Base-by-base conservation (phyloP, 129 eudicot species). In the Tagetes erecta region DNA sequence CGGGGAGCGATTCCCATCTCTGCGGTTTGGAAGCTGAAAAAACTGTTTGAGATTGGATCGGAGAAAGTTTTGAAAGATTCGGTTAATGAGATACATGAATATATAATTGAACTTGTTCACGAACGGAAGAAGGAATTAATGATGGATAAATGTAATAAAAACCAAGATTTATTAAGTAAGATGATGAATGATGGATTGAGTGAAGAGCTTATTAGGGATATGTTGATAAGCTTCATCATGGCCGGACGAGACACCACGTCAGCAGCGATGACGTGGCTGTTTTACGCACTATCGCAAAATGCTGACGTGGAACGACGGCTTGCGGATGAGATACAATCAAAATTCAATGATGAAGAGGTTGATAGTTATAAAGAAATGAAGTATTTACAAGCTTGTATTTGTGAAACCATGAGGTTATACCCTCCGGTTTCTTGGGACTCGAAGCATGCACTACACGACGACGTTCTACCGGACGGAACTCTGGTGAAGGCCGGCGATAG, bases 371-470 rank as follows among this genome's bases (percentile, higher is more conserved):
- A 78, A 68, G 84, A 83, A 14, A 75, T 88, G 76, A 82, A 70
- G 5, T 88, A 70, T 41, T 34, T 82, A 27, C 87, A 88, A 38
- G 98, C 98, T 0, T 90, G 97, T 55, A 72, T 94, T 36, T 88
- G 89, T 50, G 98, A 94, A 85, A 74, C 96, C 8, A 88, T 94
- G 96, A 80, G 98, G 77, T 79, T 94, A 1, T 94, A 84, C 71
- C 98, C 98, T 37, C 97, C 98, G 27, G 98, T 94, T 12, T 86
- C 83, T 3, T 94, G 97, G 97, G 98, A 94, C 83, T 90, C 98
- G 0, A 94, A 94, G 35, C 97, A 90, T 59, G 92, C 97, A 2
- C 70, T 5, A 8, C 35, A 14, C 1, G 80, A 86, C 39, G 97
- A 94, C 77, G 63, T 84, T 47, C 76, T 92, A 70, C 97, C 97